Percentiles rank a stretch among this genome's conserved stretches.
These are phyloP conservation scores for Chaetomium fimeti DNA, from an alignment of 495 filamentous ascomycete species.

Conservation along the genomic window DNA sequence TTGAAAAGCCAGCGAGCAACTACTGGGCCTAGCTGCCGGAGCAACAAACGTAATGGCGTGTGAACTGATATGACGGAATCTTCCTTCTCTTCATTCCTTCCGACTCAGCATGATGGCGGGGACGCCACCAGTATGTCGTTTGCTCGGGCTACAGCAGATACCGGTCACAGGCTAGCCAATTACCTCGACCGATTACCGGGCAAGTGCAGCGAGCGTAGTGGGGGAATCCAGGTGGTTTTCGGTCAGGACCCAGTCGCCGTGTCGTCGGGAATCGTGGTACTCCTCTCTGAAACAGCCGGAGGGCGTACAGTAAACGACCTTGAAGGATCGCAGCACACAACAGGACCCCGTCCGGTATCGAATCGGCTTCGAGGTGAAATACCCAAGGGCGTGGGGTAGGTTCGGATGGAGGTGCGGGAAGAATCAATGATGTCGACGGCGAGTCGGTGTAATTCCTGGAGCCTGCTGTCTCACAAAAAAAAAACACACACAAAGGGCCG, in stretches of 20 bases:
- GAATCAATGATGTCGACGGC: background rate
- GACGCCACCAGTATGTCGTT: conserved; percentile 23
- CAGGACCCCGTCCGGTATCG: background rate
- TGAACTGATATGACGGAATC: conserved; percentile 17
- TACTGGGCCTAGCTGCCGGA: background rate
- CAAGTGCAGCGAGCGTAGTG: conserved; percentile 21
- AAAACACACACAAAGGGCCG: background rate
- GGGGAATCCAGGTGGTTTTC: conserved; percentile 16
- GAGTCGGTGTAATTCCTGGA: background rate
- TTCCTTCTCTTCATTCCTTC: conserved; percentile 29
- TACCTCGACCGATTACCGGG: conserved; percentile 17
- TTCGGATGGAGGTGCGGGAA: background rate
- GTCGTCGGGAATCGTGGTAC: conserved; percentile 32
- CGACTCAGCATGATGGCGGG: conserved; percentile 19
- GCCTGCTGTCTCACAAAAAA: background rate
- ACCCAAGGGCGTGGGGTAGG: background rate
- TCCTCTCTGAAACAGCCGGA: conserved; percentile 7
- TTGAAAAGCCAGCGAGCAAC: conserved; percentile 7
- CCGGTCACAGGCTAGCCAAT: conserved; percentile 29
- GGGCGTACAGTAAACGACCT: conserved; percentile 13
- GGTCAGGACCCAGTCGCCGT: conserved; percentile 29
- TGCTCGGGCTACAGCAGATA: conserved; percentile 31
- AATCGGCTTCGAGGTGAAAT: background rate
- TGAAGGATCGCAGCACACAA: background rate
- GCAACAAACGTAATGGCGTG: conserved; percentile 21